Evolutionary conservation across 768 basidiomycete species (phyloP).

Genomic region (Serendipita sp.): DNA sequence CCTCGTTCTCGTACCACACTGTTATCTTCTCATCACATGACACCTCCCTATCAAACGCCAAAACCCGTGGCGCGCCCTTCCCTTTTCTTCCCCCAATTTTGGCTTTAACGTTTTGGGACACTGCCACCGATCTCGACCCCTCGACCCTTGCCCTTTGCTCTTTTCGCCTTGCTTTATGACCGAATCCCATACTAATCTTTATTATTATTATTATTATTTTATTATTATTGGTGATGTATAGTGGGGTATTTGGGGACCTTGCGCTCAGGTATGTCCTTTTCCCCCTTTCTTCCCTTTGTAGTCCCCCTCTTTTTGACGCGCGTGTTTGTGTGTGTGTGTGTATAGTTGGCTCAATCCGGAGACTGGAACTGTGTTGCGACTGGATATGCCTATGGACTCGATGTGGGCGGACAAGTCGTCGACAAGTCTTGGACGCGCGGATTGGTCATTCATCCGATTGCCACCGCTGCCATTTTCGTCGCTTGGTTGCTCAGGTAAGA

Average conservation of each 20-base stretch:
- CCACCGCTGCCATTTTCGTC: slow-evolving; percentile 41
- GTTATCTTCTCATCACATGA: no score
- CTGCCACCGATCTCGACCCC: no score
- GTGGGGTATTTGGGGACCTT: slow-evolving; percentile 5
- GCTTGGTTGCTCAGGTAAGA: slow-evolving; percentile 20
- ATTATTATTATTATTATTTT: neutral
- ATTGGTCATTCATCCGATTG: slow-evolving; percentile 56
- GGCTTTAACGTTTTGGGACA: neutral
- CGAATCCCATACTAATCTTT: neutral
- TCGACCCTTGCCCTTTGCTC: neutral
- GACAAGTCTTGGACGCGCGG: slow-evolving; percentile 43
- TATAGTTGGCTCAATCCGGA: no score
- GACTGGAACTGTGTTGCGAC: no score
- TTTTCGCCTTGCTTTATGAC: neutral
- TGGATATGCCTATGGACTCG: neutral
- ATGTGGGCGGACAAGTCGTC: neutral
- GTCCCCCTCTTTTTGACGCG: no score
- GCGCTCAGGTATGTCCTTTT: no score
- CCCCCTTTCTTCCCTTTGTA: no score
- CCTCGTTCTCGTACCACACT: no score
- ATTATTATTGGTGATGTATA: neutral
- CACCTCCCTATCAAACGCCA: no score
- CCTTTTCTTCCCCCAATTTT: no score
- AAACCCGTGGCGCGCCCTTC: no score
- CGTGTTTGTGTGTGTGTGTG: no score